Evolutionary conservation across 768 basidiomycete species (phyloP).

Genomic region (Auricularia sp.): DNA sequence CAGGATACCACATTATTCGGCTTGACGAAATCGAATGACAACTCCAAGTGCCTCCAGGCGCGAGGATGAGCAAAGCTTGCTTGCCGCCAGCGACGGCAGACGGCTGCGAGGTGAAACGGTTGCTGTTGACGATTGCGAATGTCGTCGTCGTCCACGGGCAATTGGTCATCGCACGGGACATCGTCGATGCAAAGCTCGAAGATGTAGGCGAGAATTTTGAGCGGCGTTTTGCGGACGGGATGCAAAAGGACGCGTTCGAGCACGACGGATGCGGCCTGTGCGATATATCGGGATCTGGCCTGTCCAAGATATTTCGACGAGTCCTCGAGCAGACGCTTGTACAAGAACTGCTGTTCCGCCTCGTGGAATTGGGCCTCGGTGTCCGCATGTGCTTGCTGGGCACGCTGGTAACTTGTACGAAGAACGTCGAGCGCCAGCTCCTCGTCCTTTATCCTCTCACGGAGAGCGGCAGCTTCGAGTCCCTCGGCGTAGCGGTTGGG

Average conservation of each 20-base stretch:
- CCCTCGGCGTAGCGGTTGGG: background rate
- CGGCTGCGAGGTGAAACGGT: background rate
- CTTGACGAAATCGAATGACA: background rate
- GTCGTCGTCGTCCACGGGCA: background rate
- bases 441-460: background rate
- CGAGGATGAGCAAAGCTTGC: background rate
- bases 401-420: background rate
- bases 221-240: background rate
- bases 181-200: background rate
- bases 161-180: background rate
- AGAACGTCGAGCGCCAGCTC: background rate
- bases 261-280: background rate
- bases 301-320: background rate
- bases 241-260: background rate
- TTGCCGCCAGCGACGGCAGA: background rate
- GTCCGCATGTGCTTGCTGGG: background rate
- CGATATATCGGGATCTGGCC: background rate
- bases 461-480: background rate
- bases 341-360: background rate
- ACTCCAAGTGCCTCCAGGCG: background rate
- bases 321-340: background rate
- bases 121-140: background rate
- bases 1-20: too few species aligned
- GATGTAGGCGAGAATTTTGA: background rate
- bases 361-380: background rate